Conservation (phyloP, 106 monocot species). For the Dendrobium huoshanense region DNA sequence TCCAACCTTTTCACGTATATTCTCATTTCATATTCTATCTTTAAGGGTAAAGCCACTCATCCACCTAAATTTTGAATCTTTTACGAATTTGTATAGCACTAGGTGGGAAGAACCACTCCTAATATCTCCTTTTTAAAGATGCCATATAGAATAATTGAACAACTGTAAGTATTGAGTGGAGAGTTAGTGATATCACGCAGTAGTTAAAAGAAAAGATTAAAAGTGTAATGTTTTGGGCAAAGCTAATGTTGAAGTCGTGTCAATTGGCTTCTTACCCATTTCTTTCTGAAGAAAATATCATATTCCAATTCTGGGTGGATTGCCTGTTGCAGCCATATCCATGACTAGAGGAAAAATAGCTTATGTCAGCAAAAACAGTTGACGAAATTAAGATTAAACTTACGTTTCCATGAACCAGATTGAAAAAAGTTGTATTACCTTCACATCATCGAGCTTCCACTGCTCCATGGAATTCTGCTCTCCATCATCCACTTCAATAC, state of each 20-base stretch:
- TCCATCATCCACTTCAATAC: constrained; percentile 19
- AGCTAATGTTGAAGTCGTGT: not conserved
- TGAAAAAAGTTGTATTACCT: constrained; percentile 29
- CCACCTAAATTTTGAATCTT: too few relatives aligned
- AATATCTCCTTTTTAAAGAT: too few relatives aligned
- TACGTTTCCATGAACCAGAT: not conserved
- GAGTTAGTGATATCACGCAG: too few relatives aligned
- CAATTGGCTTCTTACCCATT: constrained; percentile 35
- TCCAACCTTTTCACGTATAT: too few relatives aligned
- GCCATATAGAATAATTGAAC: too few relatives aligned
- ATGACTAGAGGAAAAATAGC: constrained; percentile 38
- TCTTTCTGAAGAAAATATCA: constrained; percentile 47
- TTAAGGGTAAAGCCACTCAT: too few relatives aligned
- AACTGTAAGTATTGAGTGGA: too few relatives aligned
- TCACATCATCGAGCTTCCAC: constrained; percentile 61
- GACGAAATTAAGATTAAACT: not conserved
- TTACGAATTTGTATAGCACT: too few relatives aligned
- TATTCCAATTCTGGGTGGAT: constrained; percentile 77
- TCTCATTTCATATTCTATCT: too few relatives aligned
- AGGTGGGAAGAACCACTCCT: too few relatives aligned
- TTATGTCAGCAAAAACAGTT: not conserved
- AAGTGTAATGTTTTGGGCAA: not conserved
- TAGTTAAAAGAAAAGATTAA: not conserved
- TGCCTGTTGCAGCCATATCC: constrained; percentile 81
- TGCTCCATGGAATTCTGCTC: constrained; percentile 22